Evolutionary conservation across 345 rosid genomes (phyloP), one percentile per base, ranked within the genome.

Genomic region (Rubroshorea leprosula): DNA sequence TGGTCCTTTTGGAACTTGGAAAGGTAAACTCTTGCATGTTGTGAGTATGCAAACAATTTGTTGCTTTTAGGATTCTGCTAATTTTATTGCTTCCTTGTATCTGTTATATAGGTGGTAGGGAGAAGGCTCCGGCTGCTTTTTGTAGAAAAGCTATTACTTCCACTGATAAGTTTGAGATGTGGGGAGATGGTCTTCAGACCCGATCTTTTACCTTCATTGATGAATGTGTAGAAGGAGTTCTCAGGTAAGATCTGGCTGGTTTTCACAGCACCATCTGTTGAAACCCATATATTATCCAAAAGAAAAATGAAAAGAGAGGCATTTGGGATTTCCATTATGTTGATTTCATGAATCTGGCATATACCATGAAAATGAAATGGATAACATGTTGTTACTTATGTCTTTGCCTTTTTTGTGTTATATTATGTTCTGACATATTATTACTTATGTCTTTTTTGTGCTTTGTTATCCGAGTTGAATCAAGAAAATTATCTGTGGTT

Each of bases 81-180:
- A 51, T 57, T 53, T 59, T 45, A 12, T 6, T 17, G 19, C 52
- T 19, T 26, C 48, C 38, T 29, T 5, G 9, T 50, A 17, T 68
- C 9, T 54, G 17, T 67, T 18, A 25, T 13, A n/a, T 49, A 94
- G 99, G 99, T 82, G 99, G 99, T 38, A 78, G 99, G 78, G 97
- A 90, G 75, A 94, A 90, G 80, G 99, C 99, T 60, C 97, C 99
- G 15, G 99, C 99, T 78, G 99, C 99, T 46, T 90, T 94, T 68
- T 94, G 99, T 78, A 75, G 99, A 66, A 94, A 94, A 79, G 69
- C 92, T 46, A 51, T 82, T n/a, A 94, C 97, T 15, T 75, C 99
- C 19, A 69, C 67, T 0, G 96, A 87, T 68, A 90, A 77, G 78
- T 94, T 94, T 29, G 99, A 90, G 92, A 90, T 94, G 96, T 94